Evolutionary conservation across 768 basidiomycete species (phyloP), one percentile per base, ranked within the genome.

Genomic region (Termitomyces sp.): DNA sequence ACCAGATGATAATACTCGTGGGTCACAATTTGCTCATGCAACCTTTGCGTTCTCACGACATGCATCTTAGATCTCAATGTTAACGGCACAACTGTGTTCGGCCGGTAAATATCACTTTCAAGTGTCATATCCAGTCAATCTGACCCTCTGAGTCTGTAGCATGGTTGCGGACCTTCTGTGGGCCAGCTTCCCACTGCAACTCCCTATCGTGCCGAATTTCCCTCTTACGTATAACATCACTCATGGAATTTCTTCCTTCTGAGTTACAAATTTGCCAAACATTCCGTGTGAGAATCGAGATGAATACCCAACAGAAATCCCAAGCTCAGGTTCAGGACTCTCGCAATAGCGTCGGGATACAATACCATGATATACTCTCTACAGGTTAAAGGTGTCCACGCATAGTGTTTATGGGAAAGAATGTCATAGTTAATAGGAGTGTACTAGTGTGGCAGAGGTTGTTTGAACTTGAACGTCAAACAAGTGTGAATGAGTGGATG

Each of bases 1-100:
- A 6, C 72, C 71, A 3, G 68, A 69, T 41, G 73, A 76, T 41
- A 66, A 73, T 46, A 73, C 74, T n/a, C 73, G 69, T 71, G 52
- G 54, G 65, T 18, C 25, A 7, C 0, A 3, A 27, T 18, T 12
- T 18, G 7, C 47, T 38, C 16, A 49, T 11, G n/a, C n/a, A n/a
- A n/a, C n/a, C n/a, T n/a, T n/a, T n/a, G n/a, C n/a, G n/a, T n/a
- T n/a, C n/a, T n/a, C n/a, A n/a, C n/a, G n/a, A n/a, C n/a, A n/a
- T 7, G 3, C 3, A 36, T 10, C 12, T n/a, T 7, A 49, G 47
- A 49, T 25, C 47, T 49, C 35, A 49, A 36, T 36, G 47, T 49
- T 3, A 48, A 48, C 25, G 47, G 33, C 23, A 48, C 47, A 10
- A 48, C 47, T n/a, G 47, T 48, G 16, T 48, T 48, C 3, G 47